Percentiles rank a stretch among this genome's conserved stretches.
These are phyloP conservation scores for Emiliania huxleyi DNA, from an alignment of 78 protist species.

Conservation along the genomic window DNA sequence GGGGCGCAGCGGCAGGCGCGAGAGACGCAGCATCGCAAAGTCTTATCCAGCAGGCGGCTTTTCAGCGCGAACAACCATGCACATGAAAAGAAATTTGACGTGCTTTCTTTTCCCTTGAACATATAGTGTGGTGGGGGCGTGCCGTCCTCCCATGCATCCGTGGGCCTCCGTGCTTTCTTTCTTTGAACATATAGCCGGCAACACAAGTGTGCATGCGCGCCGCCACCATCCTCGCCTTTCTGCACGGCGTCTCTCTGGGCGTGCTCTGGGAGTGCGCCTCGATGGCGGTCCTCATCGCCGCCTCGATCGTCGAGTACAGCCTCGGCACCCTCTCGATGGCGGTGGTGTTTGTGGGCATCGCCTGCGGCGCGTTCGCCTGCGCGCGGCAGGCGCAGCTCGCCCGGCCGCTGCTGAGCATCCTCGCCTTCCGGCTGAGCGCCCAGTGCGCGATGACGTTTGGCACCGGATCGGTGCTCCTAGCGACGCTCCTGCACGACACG, in stretches of 20 bases:
- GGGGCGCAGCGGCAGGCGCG: too few species aligned
- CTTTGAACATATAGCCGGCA: too few species aligned
- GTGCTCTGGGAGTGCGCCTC: constrained; percentile 17
- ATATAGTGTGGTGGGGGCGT: too few species aligned
- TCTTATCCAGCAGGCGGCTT: too few species aligned
- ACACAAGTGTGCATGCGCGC: background rate
- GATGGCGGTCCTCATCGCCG: background rate
- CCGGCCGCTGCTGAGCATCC: constrained; percentile 1
- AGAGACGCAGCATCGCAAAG: too few species aligned
- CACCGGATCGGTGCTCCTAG: background rate
- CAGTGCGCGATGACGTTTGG: constrained; percentile 14
- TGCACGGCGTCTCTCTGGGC: background rate
- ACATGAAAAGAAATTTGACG: too few species aligned
- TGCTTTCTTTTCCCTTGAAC: too few species aligned
- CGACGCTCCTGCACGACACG: background rate
- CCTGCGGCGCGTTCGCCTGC: background rate
- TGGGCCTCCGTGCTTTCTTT: too few species aligned
- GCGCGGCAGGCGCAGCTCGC: background rate
- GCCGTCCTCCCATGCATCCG: too few species aligned
- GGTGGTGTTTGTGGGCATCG: background rate
- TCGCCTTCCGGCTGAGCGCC: background rate
- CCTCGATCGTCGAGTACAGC: background rate
- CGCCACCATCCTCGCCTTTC: background rate
- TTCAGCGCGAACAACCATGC: too few species aligned
- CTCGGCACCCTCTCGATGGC: background rate